Evolutionary conservation across 1,284 basidiomycete species (phyloP).

Genomic region (Meira nashicola): DNA sequence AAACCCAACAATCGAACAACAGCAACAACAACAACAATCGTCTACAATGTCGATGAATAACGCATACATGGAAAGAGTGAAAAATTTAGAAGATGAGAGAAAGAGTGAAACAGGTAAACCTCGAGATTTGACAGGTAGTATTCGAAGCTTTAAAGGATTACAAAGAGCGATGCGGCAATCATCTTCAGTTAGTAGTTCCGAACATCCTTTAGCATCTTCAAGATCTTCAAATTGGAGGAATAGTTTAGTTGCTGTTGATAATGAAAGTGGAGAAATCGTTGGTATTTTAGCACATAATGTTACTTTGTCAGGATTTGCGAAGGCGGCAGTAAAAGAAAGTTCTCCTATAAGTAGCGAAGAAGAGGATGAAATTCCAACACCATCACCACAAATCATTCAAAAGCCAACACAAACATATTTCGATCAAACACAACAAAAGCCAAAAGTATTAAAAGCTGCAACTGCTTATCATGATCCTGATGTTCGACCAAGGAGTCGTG

Average conservation of each 20-base stretch:
- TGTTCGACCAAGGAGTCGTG: slow-evolving; percentile 9
- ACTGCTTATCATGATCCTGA: slow-evolving; percentile 21
- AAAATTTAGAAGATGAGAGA: too few species aligned
- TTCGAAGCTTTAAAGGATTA: neutral
- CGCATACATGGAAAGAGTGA: neutral
- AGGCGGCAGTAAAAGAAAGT: neutral
- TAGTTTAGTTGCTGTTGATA: slow-evolving; percentile 35
- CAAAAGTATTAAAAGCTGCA: slow-evolving; percentile 14
- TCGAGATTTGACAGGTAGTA: neutral
- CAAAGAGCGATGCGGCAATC: neutral
- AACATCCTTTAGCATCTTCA: too few species aligned
- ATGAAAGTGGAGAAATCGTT: slow-evolving; percentile 33
- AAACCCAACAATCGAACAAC: neutral
- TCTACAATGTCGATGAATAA: slow-evolving; percentile 2
- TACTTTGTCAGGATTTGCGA: slow-evolving; percentile 16
- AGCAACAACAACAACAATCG: neutral
- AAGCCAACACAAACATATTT: too few species aligned
- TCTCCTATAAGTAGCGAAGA: neutral
- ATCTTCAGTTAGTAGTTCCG: too few species aligned
- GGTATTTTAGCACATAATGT: slow-evolving; percentile 32
- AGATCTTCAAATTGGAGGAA: neutral
- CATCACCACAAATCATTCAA: neutral
- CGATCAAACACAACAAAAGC: neutral
- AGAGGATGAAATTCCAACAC: neutral
- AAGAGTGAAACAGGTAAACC: neutral